phyloP scores from a whole-genome alignment of 257 asterid genomes.

The Nemophila menziesii region DNA sequence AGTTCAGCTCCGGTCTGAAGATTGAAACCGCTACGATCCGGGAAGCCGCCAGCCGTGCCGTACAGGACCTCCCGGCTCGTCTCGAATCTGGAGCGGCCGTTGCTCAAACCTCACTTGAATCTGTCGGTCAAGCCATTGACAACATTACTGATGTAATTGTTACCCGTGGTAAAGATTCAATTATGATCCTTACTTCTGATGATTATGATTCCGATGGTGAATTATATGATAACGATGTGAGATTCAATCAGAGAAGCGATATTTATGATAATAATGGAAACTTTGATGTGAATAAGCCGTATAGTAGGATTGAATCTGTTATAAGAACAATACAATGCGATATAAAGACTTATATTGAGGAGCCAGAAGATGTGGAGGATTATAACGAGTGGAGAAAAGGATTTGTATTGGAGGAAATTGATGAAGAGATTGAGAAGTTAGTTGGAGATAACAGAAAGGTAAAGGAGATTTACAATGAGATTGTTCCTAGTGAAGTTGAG shows the following conservation, averaged over 20 bases:
- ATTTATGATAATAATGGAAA: conserved; percentile 17
- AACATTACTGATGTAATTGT: conserved; percentile 50
- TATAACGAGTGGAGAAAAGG: conserved; percentile 58
- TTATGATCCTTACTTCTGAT: conserved; percentile 28
- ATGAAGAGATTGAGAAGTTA: conserved; percentile 42
- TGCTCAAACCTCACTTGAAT: conserved; percentile 75
- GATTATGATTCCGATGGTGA: conserved; percentile 24
- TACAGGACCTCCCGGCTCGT: conserved; percentile 55
- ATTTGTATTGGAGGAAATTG: conserved; percentile 41
- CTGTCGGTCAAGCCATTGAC: conserved; percentile 77
- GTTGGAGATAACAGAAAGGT: conserved; percentile 34
- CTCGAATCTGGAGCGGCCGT: conserved; percentile 79
- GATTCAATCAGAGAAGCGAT: conserved; percentile 6
- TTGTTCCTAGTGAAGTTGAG: conserved; percentile 51
- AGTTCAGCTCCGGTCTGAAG: conserved; percentile 55
- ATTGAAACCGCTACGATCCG: conserved; percentile 61
- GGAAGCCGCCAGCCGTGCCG: conserved; percentile 67
- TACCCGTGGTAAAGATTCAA: conserved; percentile 48
- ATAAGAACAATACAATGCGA: conserved; percentile 51
- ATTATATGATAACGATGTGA: conserved; percentile 19
- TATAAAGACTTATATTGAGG: conserved; percentile 54
- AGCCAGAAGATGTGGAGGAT: conserved; percentile 37
- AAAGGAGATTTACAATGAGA: conserved; percentile 47
- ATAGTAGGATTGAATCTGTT: conserved; percentile 58
- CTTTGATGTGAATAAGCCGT: conserved; percentile 33